A percentile compares a stretch with the other conserved stretches of the same genome.
phyloP scores from a whole-genome alignment of 2,329 filamentous ascomycete genomes.

The Mariannaea elegans region DNA sequence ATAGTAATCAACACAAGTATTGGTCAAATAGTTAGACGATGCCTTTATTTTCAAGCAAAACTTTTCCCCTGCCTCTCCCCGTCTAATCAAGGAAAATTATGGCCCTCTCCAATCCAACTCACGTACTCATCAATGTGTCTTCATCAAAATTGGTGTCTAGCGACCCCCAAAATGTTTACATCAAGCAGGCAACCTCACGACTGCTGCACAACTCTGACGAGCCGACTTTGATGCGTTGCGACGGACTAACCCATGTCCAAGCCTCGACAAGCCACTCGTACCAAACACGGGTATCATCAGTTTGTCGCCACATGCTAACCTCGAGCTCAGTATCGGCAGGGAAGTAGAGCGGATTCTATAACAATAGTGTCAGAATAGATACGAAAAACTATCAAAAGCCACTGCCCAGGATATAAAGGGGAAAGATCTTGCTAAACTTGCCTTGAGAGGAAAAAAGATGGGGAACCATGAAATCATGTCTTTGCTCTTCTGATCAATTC shows the following conservation, averaged over 20 bases:
- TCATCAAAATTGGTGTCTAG: slow-evolving; percentile 1
- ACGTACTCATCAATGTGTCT: not conserved
- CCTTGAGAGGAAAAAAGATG: slow-evolving; percentile 96
- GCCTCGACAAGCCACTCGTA: slow-evolving; percentile 98
- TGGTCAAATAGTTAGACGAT: not conserved
- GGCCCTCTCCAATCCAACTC: slow-evolving; percentile 1
- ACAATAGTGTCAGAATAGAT: not conserved
- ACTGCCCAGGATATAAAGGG: too few relatives aligned
- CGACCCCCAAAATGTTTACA: slow-evolving; percentile 55
- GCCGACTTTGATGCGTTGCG: slow-evolving; percentile 70
- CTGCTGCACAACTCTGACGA: slow-evolving; percentile 74
- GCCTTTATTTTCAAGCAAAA: slow-evolving; percentile 1
- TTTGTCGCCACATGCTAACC: slow-evolving; percentile 95
- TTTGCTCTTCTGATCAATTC: slow-evolving; percentile 90
- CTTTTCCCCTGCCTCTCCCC: slow-evolving; percentile 3
- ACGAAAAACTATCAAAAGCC: too few relatives aligned
- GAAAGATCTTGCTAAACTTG: slow-evolving; percentile 50
- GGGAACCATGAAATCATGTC: slow-evolving; percentile 99
- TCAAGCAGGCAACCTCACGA: slow-evolving; percentile 74
- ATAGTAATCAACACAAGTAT: not conserved
- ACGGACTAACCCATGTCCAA: slow-evolving; percentile 71
- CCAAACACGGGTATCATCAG: slow-evolving; percentile 95
- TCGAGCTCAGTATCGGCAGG: slow-evolving; percentile 87
- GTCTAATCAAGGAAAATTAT: not conserved
- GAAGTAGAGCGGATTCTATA: slow-evolving; percentile 82